Evolutionary conservation across 2,329 filamentous ascomycete species (phyloP).

Genomic region (Aspergillus calidoustus): DNA sequence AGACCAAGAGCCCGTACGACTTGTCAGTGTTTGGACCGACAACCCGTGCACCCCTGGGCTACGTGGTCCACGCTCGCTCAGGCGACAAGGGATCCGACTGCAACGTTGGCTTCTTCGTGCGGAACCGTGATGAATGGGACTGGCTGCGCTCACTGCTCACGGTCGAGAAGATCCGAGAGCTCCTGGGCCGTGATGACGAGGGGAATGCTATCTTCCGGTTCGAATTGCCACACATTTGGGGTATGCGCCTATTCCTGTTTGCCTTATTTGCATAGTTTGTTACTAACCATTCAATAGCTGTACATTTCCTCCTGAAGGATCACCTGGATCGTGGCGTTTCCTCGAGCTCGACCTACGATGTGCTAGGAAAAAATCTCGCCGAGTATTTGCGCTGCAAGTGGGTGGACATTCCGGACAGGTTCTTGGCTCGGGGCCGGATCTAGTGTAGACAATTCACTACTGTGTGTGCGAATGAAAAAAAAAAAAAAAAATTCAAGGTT

Average conservation of each 20-base stretch:
- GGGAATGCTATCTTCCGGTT: conserved; percentile 48
- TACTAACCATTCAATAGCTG: conserved; percentile 17
- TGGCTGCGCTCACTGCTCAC: conserved; percentile 41
- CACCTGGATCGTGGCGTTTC: conserved; percentile 43
- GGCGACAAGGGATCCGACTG: conserved; percentile 53
- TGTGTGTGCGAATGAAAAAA: too few species aligned
- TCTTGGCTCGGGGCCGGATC: conserved; percentile 1
- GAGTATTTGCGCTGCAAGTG: conserved; percentile 42
- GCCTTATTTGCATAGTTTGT: neutral
- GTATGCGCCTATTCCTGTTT: neutral
- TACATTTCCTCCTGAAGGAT: conserved; percentile 47
- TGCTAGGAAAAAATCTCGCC: conserved; percentile 47
- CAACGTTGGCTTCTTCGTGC: conserved; percentile 54
- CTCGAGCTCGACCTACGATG: conserved; percentile 42
- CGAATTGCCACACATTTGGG: conserved; percentile 50
- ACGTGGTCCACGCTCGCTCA: conserved; percentile 42
- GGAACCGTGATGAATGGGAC: conserved; percentile 47
- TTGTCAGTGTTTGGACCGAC: conserved; percentile 31
- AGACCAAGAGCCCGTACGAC: conserved; percentile 17
- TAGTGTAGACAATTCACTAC: neutral
- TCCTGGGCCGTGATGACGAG: conserved; percentile 21
- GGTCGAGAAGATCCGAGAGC: conserved; percentile 15
- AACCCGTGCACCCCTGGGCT: conserved; percentile 35
- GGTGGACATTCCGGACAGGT: conserved; percentile 39
- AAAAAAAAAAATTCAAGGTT: too few species aligned